Evolutionary conservation across 2,329 filamentous ascomycete genomes (phyloP), one percentile per base, ranked within the genome.

Genomic region (Talaromyces islandicus): DNA sequence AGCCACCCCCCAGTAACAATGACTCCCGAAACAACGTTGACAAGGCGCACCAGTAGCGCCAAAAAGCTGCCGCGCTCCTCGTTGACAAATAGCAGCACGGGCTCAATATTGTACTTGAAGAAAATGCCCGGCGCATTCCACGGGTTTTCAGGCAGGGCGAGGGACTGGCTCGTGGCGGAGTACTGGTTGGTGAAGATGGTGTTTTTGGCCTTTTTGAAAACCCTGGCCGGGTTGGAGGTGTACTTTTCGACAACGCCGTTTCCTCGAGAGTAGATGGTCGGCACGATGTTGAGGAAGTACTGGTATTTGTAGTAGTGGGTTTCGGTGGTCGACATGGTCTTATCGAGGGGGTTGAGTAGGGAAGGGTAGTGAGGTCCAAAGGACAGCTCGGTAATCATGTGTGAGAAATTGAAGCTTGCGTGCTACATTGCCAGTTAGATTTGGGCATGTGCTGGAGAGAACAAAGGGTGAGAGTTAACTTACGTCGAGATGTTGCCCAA

Each of bases 61-160:
- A 96, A 76, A 61, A 96, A 80, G 50, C 89, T 83, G 60, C 88
- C 87, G 70, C 92, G 86, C 69, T 87, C 86, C 78, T 97, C 93
- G 63, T 88, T 88, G 48, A 99, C 88, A 29, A 89, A 88, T 57
- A 99, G 81, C 73, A 94, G 79, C 68, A 99, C 92, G 1, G 94
- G 94, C 80, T 99, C 94, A 68, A 99, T 97, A 73, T 97, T 93
- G 78, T 96, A 99, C 79, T 97, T 99, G 83, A 99, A 90, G 73
- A 97, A 99, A 63, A 99, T 86, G 32, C 94, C 94, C 0, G 94
- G 94, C 0, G 97, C 85, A 61, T 80, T 78, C 63, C 71, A 68
- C 0, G 72, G 71, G 67, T 81, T 86, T 69, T 95, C 89, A 58
- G 81, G 79, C n/a, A 76, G 63, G 2, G 61, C 48, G 68, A 87